Base-by-base conservation (phyloP, 2,329 filamentous ascomycete genomes). In the Diaporthe vexans region DNA sequence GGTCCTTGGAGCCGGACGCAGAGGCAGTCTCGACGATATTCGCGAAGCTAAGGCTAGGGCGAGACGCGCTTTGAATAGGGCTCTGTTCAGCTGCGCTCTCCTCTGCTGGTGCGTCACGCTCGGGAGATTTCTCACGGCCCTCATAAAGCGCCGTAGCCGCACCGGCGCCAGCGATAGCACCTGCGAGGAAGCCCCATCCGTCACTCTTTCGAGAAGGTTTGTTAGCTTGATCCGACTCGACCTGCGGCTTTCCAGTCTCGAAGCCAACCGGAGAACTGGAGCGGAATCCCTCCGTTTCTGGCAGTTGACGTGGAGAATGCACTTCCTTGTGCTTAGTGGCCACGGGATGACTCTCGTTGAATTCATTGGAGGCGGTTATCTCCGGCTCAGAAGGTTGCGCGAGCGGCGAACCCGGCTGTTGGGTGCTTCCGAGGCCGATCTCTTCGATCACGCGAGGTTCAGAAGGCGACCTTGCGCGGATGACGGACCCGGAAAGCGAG, bases 121-220 rank as follows among this genome's bases (percentile, higher is more conserved):
- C 46, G 24, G 26, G 15, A 46, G 35, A 24, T 24, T 24, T 63
- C 24, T 37, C 35, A 3, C 29, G 57, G 29, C 37, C 40, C n/a
- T 33, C 35, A 33, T 48, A 21, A 5, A 63, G 1, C 35, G 46
- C 26, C 8, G 59, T 29, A 26, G 57, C 57, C 35, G 52, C 48
- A n/a, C 70, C 46, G 9, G 59, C 59, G 48, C 70, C 70, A 17
- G 57, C 33, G 17, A 72, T 72, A 46, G 57, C 70, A 63, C 70
- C 57, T 19, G 70, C 70, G 46, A 63, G 70, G 57, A 63, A 72
- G 35, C 57, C 57, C 70, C 70, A 72, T 9, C 70, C 70, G n/a
- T 63, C 57, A 48, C 70, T 72, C 57, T 46, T 72, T 43, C 70
- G 51, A 59, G 17, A 21, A 56, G 57, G 26, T 43, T 13, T 48